A percentile compares a stretch with the other conserved stretches of the same genome.
These are phyloP conservation scores for Zizania latifolia DNA, from an alignment of 176 grass and related monocot species.

Conservation along the genomic window DNA sequence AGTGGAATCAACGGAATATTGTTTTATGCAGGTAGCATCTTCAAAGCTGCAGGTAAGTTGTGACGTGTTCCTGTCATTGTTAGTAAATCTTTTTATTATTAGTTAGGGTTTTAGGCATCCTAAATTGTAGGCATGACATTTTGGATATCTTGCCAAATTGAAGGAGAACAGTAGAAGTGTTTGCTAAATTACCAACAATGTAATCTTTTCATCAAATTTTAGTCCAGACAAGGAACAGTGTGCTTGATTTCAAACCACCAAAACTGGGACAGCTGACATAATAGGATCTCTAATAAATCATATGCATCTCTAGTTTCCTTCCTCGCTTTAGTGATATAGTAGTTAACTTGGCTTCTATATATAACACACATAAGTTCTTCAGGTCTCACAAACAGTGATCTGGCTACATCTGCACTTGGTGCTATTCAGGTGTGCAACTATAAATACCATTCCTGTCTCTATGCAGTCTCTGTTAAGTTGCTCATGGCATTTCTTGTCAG, in stretches of 20 bases:
- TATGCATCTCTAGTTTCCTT: background rate
- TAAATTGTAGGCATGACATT: background rate
- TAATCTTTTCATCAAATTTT: background rate
- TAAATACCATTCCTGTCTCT: background rate
- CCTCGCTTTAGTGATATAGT: background rate
- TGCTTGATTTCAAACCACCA: background rate
- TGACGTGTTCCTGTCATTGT: background rate
- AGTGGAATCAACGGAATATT: slow-evolving; percentile 84
- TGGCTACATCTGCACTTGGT: slow-evolving; percentile 91
- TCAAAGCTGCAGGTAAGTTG: slow-evolving; percentile 72
- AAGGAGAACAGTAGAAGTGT: background rate
- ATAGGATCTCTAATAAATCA: background rate
- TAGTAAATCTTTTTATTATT: background rate
- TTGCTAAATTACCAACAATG: background rate
- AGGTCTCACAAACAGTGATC: slow-evolving; percentile 85
- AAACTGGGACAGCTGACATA: background rate
- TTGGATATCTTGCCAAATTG: background rate
- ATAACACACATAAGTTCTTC: slow-evolving; percentile 29
- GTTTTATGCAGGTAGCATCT: slow-evolving; percentile 87
- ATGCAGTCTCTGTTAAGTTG: slow-evolving; percentile 6
- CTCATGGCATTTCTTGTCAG: slow-evolving; percentile 25
- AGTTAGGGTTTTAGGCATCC: background rate
- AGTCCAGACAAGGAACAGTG: background rate
- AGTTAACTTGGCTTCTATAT: background rate
- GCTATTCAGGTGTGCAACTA: slow-evolving; percentile 70